A percentile compares a stretch with the other conserved stretches of the same genome.
These are phyloP conservation scores for Penicillium sp. DNA, from an alignment of 2,329 filamentous ascomycete species.

Conservation along the genomic window DNA sequence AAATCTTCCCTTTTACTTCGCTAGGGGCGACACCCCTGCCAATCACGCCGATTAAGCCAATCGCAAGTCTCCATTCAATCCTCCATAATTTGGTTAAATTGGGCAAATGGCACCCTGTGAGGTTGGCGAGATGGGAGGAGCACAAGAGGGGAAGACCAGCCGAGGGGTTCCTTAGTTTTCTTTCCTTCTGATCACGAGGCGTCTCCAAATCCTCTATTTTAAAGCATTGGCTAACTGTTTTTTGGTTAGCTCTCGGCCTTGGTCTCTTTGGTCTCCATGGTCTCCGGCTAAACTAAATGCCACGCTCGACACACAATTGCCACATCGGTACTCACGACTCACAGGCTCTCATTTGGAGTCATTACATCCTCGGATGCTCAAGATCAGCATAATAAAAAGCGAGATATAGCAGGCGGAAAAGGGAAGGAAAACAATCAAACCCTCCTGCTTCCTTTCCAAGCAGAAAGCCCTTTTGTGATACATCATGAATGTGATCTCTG, in stretches of 20 bases:
- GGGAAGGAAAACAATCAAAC: neutral
- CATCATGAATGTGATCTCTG: neutral
- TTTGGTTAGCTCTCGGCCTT: neutral
- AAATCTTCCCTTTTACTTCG: constrained; percentile 8
- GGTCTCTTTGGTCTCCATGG: neutral
- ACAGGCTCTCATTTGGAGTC: too few species aligned
- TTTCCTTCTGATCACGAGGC: neutral
- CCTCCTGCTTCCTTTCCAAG: neutral
- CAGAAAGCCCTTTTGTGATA: neutral
- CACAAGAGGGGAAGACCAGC: neutral
- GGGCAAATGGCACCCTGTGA: neutral
- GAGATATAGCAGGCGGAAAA: neutral
- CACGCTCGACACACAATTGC: neutral
- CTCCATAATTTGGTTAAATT: neutral
- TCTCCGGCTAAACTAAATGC: neutral
- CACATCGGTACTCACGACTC: too few species aligned
- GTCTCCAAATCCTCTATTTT: neutral
- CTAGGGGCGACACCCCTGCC: constrained; percentile 14
- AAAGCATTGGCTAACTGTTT: neutral
- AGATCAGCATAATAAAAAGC: too few species aligned
- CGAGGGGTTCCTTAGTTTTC: neutral
- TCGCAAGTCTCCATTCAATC: neutral
- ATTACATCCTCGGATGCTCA: too few species aligned
- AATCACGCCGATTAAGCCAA: constrained; percentile 2
- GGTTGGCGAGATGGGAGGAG: neutral